A percentile compares a stretch with the other conserved stretches of the same genome.
phyloP scores from a whole-genome alignment of 2,329 filamentous ascomycete genomes.

The Dothideomycetes sp. region DNA sequence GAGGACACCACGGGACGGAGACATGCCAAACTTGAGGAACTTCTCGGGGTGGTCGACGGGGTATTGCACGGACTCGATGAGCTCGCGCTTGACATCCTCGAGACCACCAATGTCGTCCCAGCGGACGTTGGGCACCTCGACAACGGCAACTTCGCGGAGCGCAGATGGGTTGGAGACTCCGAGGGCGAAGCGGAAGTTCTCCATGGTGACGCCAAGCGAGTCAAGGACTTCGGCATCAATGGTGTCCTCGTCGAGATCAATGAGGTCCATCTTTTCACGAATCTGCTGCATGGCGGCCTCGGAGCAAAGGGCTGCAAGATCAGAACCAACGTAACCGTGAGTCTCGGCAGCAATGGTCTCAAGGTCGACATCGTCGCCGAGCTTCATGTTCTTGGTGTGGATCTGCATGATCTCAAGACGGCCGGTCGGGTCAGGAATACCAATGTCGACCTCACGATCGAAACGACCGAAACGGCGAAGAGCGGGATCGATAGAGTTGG shows the following conservation, averaged over 20 bases:
- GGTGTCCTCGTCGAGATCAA: constrained; percentile 96
- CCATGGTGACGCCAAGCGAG: constrained; percentile 97
- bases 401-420: constrained; percentile 98
- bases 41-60: constrained; percentile 98
- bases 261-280: constrained; percentile 99
- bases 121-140: constrained; percentile 97
- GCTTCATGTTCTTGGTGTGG: constrained; percentile 99
- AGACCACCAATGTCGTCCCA: constrained; percentile 99
- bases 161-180: constrained; percentile 98
- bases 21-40: constrained; percentile 99
- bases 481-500: constrained; percentile 96
- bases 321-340: constrained; percentile 97
- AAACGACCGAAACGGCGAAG: constrained; percentile 97
- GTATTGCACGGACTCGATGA: constrained; percentile 98
- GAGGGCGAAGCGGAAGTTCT: constrained; percentile 98
- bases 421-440: constrained; percentile 93
- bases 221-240: constrained; percentile 98
- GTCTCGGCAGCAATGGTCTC: constrained; percentile 96
- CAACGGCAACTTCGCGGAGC: constrained; percentile 94
- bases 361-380: constrained; percentile 89
- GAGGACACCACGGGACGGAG: constrained; percentile 91
- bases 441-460: constrained; percentile 97
- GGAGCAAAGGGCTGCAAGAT: constrained; percentile 95
- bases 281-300: constrained; percentile 99
- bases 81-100: constrained; percentile 96